Evolutionary conservation across 371 early-diverging fungal species (phyloP).

Genomic region (Lichtheimia ramosa): DNA sequence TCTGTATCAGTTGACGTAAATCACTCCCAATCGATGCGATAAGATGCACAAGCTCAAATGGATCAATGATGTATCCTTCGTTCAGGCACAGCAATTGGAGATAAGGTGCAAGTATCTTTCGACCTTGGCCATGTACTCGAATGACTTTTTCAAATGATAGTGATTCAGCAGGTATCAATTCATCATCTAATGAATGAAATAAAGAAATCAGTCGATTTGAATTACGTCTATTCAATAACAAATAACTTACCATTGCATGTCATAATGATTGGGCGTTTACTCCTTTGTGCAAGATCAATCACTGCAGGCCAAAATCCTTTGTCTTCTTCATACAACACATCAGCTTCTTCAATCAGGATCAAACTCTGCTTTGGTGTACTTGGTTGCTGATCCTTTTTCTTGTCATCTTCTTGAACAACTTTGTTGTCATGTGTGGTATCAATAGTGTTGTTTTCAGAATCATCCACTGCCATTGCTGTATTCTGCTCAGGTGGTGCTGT

Average conservation of each 20-base stretch:
- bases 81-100: constrained; percentile 31
- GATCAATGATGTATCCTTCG: constrained; percentile 25
- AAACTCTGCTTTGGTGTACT: constrained; percentile 49
- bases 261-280: constrained; percentile 77
- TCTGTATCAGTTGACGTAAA: constrained; percentile 27
- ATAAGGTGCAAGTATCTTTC: constrained; percentile 25
- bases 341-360: constrained; percentile 79
- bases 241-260: constrained; percentile 68
- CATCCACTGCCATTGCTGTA: background rate
- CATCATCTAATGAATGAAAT: constrained; percentile 17
- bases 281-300: constrained; percentile 62
- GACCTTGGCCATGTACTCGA: constrained; percentile 14
- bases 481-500: background rate
- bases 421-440: background rate
- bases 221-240: no score
- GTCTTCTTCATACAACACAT: constrained; percentile 80
- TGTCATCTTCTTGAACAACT: background rate
- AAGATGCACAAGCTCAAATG: constrained; percentile 26
- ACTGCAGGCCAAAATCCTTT: constrained; percentile 78
- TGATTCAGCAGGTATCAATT: constrained; percentile 26
- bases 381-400: background rate
- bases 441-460: background rate
- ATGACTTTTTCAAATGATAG: constrained; percentile 22
- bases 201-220: background rate
- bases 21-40: constrained; percentile 21